A percentile compares a stretch with the other conserved stretches of the same genome.
These are phyloP conservation scores for Huntiella omanensis DNA, from an alignment of 2,329 filamentous ascomycete species.

Conservation along the genomic window DNA sequence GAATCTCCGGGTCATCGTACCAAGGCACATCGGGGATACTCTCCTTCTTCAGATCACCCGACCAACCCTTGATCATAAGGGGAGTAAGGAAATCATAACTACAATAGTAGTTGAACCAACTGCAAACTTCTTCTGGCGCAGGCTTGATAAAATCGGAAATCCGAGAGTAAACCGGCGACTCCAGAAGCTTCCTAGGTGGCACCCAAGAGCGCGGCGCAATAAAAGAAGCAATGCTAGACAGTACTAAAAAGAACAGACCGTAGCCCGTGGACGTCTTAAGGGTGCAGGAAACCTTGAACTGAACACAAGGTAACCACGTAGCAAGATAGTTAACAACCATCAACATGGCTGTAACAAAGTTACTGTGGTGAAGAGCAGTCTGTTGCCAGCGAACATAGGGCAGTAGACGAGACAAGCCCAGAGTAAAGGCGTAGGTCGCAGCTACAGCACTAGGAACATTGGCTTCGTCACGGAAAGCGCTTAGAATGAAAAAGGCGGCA, in stretches of 20 bases:
- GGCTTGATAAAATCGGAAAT: slow-evolving; percentile 16
- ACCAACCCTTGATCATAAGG: slow-evolving; percentile 28
- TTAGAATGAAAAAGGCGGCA: slow-evolving; percentile 22
- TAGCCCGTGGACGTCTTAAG: slow-evolving; percentile 10
- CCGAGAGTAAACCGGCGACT: slow-evolving; percentile 4
- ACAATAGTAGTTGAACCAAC: slow-evolving; percentile 32
- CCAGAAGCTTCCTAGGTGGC: slow-evolving; percentile 19
- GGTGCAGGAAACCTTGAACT: slow-evolving; percentile 18
- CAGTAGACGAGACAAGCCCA: slow-evolving; percentile 28
- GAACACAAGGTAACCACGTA: slow-evolving; percentile 26
- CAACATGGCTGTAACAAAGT: slow-evolving; percentile 23
- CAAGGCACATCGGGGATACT: slow-evolving; percentile 31
- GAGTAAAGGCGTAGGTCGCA: slow-evolving; percentile 23
- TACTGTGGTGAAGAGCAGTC: slow-evolving; percentile 27
- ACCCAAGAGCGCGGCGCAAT: slow-evolving; percentile 32
- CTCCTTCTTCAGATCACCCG: slow-evolving; percentile 25
- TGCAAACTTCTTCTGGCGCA: slow-evolving; percentile 32
- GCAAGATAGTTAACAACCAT: slow-evolving; percentile 20
- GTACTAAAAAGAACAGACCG: slow-evolving; percentile 16
- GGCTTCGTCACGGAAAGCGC: slow-evolving; percentile 18
- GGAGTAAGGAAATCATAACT: slow-evolving; percentile 32
- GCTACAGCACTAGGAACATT: slow-evolving; percentile 21
- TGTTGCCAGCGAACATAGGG: slow-evolving; percentile 17
- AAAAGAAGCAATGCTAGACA: slow-evolving; percentile 23
- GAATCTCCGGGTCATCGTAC: slow-evolving; percentile 34